Base-by-base conservation (phyloP, 352 stramenopile species). In the Globisporangium okanoganense region DNA sequence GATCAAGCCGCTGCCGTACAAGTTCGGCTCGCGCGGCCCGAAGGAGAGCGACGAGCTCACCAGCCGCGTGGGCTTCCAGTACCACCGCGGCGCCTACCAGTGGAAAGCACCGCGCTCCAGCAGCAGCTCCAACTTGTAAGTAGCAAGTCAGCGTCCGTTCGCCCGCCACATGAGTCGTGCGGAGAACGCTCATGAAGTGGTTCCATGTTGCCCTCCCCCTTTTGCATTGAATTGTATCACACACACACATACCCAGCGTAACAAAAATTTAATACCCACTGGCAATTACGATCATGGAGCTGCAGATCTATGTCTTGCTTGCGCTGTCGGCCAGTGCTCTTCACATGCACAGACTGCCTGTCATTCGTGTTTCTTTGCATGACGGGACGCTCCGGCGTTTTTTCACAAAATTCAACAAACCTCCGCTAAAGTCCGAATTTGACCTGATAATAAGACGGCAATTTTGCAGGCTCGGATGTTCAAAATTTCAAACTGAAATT, bases 21-120 rank as follows among this genome's bases (percentile, higher is more conserved):
- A 83, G 45, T 96, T 95, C 56, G 97, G 96, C 64, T 97, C 91
- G 31, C 86, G 89, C 24, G 97, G 97, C 4, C 97, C 97, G 29
- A 79, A 81, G 61, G 87, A 97, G 61, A 95, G 86, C 57, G 90
- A 98, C 68, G 76, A 90, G 67, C 61, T 92, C 35, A 77, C 83
- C 29, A 73, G 64, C 63, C 74, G 71, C 54, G 72, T 85, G 24
- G 84, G 84, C 43, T 93, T 89, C 72, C 76, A 86, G 62, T 93
- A 90, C 79, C 84, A 93, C 69, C 56, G 82, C 18, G 84, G 84
- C 53, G 71, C 64, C 40, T 93, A 93, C 71, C 72, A 90, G 66
- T 93, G 81, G 81, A 76, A 85, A 61, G 56, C 56, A 22, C 78
- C 80, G 44, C 71, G 71, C 59, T 67, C 70, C 27, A 50, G 66